A percentile compares a stretch with the other conserved stretches of the same genome.
phyloP scores from a whole-genome alignment of 2,329 filamentous ascomycete genomes.

The Claviceps sp. region DNA sequence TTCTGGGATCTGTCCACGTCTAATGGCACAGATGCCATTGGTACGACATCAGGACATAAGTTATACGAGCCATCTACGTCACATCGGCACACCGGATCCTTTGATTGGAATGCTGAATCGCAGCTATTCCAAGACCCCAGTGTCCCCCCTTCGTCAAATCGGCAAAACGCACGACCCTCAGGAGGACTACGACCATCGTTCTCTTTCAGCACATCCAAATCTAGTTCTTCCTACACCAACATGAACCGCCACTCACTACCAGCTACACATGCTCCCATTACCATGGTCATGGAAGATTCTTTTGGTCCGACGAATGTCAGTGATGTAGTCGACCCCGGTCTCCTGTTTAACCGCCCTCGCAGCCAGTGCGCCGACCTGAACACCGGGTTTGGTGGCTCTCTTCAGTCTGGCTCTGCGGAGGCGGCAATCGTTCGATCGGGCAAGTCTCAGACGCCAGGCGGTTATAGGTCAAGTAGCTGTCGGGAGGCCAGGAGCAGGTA shows the following conservation, averaged over 20 bases:
- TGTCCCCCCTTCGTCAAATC: conserved; percentile 19
- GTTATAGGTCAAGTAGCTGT: conserved; percentile 30
- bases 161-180: conserved; percentile 22
- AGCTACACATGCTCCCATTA: conserved; percentile 27
- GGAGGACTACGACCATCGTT: conserved; percentile 32
- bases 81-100: conserved; percentile 35
- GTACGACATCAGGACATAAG: conserved; percentile 28
- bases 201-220: conserved; percentile 35
- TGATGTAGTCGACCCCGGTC: conserved; percentile 44
- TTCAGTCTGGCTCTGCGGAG: conserved; percentile 17
- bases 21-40: conserved; percentile 50
- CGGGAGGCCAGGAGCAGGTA: conserved; percentile 27
- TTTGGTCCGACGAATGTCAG: conserved; percentile 34
- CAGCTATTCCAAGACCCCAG: conserved; percentile 40
- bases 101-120: conserved; percentile 43
- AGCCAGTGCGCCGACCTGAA: conserved; percentile 29
- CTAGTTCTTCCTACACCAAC: conserved; percentile 12
- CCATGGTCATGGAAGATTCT: conserved; percentile 26
- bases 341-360: conserved; percentile 41
- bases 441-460: conserved; percentile 16
- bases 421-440: conserved; percentile 14
- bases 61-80: conserved; percentile 26
- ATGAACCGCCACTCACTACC: conserved; percentile 20
- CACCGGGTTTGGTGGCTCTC: conserved; percentile 18
- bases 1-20: conserved; percentile 44